Conservation (phyloP, 768 basidiomycete genomes). For the Kwoniella botswanensis region DNA sequence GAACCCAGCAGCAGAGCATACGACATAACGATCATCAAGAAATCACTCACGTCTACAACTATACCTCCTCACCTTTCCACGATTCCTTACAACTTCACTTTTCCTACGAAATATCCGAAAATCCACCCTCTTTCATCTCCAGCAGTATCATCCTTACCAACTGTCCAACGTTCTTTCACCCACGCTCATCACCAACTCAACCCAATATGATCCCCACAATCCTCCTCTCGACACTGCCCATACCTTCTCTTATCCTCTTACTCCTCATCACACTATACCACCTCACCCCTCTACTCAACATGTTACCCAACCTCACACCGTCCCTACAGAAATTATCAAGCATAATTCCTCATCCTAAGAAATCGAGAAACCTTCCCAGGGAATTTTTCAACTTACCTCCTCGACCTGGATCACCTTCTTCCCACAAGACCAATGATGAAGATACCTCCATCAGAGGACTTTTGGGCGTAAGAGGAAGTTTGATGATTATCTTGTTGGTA, state of each 20-base stretch:
- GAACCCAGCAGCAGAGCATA: neutral
- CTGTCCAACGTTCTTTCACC: neutral
- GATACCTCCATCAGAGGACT: conserved; percentile 7
- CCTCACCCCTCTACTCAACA: conserved; percentile 33
- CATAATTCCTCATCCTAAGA: conserved; percentile 43
- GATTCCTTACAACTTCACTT: neutral
- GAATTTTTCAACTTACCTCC: conserved; percentile 54
- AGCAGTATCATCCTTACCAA: neutral
- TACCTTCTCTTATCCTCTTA: conserved; percentile 39
- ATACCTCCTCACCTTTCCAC: no score
- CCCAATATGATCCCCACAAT: conserved; percentile 35
- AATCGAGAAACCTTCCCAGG: conserved; percentile 43
- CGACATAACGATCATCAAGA: neutral
- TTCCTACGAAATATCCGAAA: neutral
- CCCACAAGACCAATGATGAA: neutral
- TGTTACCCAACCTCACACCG: conserved; percentile 27
- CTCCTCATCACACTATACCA: conserved; percentile 35
- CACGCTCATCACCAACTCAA: neutral
- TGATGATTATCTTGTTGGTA: conserved; percentile 29
- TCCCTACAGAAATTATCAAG: conserved; percentile 24
- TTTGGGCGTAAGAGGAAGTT: conserved; percentile 27
- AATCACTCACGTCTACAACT: neutral
- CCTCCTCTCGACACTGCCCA: conserved; percentile 30
- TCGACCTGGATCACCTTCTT: conserved; percentile 22
- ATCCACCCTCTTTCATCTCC: no score